These are phyloP conservation scores for Hypoxylon sp. DNA, from an alignment of 2,329 filamentous ascomycete genomes.

Conservation along the genomic window DNA sequence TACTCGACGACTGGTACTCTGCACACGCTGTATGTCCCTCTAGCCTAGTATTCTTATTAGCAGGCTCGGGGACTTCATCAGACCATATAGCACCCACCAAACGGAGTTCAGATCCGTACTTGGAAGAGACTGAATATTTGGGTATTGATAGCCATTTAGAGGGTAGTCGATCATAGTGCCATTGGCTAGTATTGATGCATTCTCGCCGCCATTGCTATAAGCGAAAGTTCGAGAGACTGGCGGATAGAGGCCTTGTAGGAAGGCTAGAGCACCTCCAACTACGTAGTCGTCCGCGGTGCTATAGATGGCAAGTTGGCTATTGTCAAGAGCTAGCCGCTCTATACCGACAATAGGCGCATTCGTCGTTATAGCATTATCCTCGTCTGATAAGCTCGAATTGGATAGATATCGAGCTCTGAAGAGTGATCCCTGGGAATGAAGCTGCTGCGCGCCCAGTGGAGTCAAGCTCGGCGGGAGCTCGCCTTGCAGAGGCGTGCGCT, in stretches of 20 bases:
- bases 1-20: constrained; percentile 38
- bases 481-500: constrained; percentile 63
- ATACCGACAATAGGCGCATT: constrained; percentile 61
- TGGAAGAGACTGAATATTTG: constrained; percentile 72
- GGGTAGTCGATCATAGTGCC: constrained; percentile 74
- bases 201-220: constrained; percentile 54
- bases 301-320: constrained; percentile 61
- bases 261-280: constrained; percentile 78
- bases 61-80: background rate
- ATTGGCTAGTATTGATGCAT: constrained; percentile 70
- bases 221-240: constrained; percentile 66
- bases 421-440: constrained; percentile 63
- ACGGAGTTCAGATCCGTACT: constrained; percentile 61
- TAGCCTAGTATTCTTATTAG: constrained; percentile 36
- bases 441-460: constrained; percentile 68
- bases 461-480: constrained; percentile 59
- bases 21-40: constrained; percentile 41
- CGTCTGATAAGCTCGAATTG: constrained; percentile 44
- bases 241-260: constrained; percentile 89
- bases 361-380: constrained; percentile 49
- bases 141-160: constrained; percentile 84
- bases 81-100: constrained; percentile 58
- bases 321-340: constrained; percentile 62
- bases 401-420: constrained; percentile 66
- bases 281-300: constrained; percentile 64